Conservation (phyloP, 257 asterid species). For the Orobanche coerulescens region DNA sequence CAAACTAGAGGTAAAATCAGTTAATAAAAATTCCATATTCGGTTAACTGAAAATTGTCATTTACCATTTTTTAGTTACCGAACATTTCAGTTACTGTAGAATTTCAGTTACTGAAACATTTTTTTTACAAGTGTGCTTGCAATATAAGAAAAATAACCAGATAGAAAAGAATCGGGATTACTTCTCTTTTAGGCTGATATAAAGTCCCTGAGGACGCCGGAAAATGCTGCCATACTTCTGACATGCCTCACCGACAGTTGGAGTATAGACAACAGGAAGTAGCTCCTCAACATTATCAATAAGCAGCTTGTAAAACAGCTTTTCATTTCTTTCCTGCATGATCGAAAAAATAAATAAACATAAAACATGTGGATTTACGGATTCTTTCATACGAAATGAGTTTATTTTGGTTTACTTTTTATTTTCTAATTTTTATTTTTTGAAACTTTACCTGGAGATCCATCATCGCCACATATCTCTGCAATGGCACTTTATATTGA, state of each 20-base stretch:
- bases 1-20: too few relatives aligned
- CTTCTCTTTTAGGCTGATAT: slow-evolving; percentile 84
- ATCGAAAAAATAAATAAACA: slow-evolving; percentile 14
- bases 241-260: slow-evolving; percentile 94
- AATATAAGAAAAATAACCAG: neutral
- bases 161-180: slow-evolving; percentile 18
- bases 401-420: neutral
- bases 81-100: too few relatives aligned
- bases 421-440: neutral
- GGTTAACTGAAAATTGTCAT: too few relatives aligned
- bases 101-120: too few relatives aligned
- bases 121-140: too few relatives aligned
- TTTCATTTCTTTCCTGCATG: slow-evolving; percentile 76
- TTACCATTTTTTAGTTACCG: too few relatives aligned
- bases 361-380: neutral
- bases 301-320: slow-evolving; percentile 87
- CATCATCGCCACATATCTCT: slow-evolving; percentile 91
- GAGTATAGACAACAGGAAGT: slow-evolving; percentile 86
- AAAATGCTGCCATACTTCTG: slow-evolving; percentile 91
- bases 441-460: slow-evolving; percentile 69
- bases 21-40: too few relatives aligned
- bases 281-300: slow-evolving; percentile 88
- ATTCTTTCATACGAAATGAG: neutral
- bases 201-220: slow-evolving; percentile 93
- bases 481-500: slow-evolving; percentile 67